Conservation (phyloP, 345 rosid species). For the Pistacia atlantica region DNA sequence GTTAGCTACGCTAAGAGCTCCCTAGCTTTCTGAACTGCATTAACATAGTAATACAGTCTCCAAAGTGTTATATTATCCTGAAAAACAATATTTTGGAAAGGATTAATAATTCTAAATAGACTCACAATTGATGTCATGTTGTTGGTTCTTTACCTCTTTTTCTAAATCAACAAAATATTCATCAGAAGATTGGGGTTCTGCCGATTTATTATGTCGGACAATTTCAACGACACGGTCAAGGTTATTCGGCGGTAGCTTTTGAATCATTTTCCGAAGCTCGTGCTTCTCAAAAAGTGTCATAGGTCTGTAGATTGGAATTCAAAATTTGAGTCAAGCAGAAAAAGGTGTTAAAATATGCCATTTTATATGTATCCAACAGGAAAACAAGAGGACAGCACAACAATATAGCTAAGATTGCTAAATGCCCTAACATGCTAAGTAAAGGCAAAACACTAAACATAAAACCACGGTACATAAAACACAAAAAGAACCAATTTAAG, state of each 20-base stretch:
- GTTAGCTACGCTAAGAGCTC: conserved; percentile 20
- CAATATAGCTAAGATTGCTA: neutral
- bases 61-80: conserved; percentile 59
- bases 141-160: conserved; percentile 36
- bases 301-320: conserved; percentile 36
- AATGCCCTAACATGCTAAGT: too few relatives aligned
- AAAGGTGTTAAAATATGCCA: neutral
- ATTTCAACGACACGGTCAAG: conserved; percentile 51
- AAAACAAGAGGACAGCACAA: neutral
- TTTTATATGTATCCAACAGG: neutral
- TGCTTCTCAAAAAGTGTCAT: conserved; percentile 56
- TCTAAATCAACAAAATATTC: conserved; percentile 47
- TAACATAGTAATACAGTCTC: conserved; percentile 53
- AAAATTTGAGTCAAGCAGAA: conserved; percentile 13
- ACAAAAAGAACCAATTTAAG: too few relatives aligned
- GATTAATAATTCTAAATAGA: conserved; percentile 6
- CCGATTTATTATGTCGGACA: conserved; percentile 27
- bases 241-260: conserved; percentile 47
- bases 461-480: neutral
- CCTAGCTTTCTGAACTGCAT: conserved; percentile 43
- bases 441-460: neutral
- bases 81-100: conserved; percentile 13
- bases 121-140: neutral
- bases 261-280: conserved; percentile 45
- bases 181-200: conserved; percentile 15